Percentiles rank a stretch among this genome's conserved stretches.
Evolutionary conservation across 495 filamentous ascomycete species (phyloP).

Genomic region (Immersiella caudata): DNA sequence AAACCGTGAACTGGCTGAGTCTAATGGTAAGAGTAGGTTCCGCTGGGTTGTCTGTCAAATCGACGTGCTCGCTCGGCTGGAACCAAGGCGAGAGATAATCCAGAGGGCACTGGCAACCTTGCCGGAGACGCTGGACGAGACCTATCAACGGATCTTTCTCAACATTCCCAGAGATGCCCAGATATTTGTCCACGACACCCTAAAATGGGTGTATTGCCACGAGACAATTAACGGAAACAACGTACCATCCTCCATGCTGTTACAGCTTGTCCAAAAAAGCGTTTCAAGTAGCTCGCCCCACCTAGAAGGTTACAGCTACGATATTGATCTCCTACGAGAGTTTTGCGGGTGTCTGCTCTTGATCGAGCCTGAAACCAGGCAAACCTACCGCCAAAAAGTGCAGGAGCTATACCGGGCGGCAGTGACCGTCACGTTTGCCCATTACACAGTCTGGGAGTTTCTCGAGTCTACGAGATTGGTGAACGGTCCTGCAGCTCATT

Average conservation of each 20-base stretch:
- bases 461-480: neutral
- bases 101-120: constrained; percentile 34
- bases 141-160: constrained; percentile 43
- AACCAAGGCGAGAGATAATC: constrained; percentile 20
- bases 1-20: neutral
- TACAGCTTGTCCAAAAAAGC: too few relatives aligned
- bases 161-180: constrained; percentile 29
- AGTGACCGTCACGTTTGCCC: constrained; percentile 7
- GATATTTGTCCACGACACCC: constrained; percentile 25
- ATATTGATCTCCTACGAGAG: too few relatives aligned
- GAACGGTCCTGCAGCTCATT: too few relatives aligned
- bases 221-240: too few relatives aligned
- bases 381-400: neutral
- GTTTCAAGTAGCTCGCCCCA: too few relatives aligned
- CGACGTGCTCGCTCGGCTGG: constrained; percentile 38
- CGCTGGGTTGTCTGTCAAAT: constrained; percentile 52
- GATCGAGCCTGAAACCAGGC: too few relatives aligned
- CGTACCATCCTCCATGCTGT: too few relatives aligned
- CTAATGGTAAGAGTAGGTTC: constrained; percentile 49
- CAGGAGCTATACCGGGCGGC: neutral
- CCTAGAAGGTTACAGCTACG: too few relatives aligned
- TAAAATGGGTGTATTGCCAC: neutral
- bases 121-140: constrained; percentile 45
- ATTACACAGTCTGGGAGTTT: constrained; percentile 28
- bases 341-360: too few relatives aligned